These are phyloP conservation scores for Pseudogymnoascus sp. DNA, from an alignment of 2,329 filamentous ascomycete species.

Conservation along the genomic window DNA sequence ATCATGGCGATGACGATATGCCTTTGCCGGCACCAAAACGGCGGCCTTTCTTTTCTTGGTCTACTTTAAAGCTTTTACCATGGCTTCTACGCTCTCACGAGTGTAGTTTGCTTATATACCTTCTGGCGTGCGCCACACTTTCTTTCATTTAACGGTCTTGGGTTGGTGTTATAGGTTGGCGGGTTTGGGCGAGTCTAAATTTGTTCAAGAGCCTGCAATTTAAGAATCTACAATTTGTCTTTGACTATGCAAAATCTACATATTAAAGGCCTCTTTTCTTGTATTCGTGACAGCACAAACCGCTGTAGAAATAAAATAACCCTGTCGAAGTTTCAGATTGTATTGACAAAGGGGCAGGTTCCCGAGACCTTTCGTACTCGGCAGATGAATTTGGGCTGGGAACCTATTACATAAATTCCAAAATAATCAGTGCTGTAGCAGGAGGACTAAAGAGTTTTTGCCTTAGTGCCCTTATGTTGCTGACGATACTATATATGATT, in stretches of 20 bases:
- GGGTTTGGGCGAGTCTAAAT: background rate
- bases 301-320: background rate
- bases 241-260: background rate
- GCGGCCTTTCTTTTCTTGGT: background rate
- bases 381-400: background rate
- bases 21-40: background rate
- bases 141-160: background rate
- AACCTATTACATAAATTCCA: background rate
- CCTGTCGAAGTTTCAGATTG: background rate
- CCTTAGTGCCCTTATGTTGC: background rate
- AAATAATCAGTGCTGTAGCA: background rate
- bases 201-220: background rate
- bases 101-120: conserved; percentile 1
- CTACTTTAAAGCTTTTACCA: conserved; percentile 1
- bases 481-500: background rate
- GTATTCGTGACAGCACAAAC: background rate
- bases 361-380: background rate
- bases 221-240: background rate
- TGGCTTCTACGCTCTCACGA: background rate
- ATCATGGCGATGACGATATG: background rate
- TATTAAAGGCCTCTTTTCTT: background rate
- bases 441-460: background rate
- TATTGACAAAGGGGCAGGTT: background rate
- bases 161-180: background rate
- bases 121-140: background rate